phyloP scores from a whole-genome alignment of 768 basidiomycete species.

The Glaciozyma martinii region DNA sequence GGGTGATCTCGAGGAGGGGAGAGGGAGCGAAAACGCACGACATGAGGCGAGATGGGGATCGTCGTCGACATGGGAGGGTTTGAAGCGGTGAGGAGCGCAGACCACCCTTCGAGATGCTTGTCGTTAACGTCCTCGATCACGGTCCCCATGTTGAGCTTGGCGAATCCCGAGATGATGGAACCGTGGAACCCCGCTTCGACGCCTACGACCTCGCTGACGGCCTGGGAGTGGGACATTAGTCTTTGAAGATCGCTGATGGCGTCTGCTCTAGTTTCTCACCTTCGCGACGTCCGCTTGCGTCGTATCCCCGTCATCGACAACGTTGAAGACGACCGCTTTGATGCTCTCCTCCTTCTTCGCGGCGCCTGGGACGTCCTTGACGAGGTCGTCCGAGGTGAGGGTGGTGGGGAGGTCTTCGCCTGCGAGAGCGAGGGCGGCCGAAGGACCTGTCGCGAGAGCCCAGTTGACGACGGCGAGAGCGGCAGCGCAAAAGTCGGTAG shows the following conservation, averaged over 20 bases:
- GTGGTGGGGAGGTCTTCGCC: constrained; percentile 10
- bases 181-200: constrained; percentile 30
- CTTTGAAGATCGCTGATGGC: too few species aligned
- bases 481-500: constrained; percentile 19
- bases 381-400: constrained; percentile 17
- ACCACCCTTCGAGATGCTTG: constrained; percentile 29
- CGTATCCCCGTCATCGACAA: constrained; percentile 25
- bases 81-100: constrained; percentile 20
- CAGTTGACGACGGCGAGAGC: constrained; percentile 14
- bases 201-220: constrained; percentile 19
- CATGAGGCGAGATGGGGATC: constrained; percentile 26
- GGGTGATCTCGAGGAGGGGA: background rate
- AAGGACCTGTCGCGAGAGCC: constrained; percentile 6
- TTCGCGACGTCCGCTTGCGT: constrained; percentile 24
- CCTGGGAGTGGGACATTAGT: too few species aligned
- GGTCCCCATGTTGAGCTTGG: constrained; percentile 28
- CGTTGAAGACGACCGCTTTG: constrained; percentile 23
- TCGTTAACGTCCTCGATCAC: constrained; percentile 31
- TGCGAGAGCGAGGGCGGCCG: constrained; percentile 7
- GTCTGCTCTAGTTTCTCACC: too few species aligned
- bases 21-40: background rate
- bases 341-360: constrained; percentile 16
- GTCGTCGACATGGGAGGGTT: constrained; percentile 22
- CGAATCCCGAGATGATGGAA: constrained; percentile 22
- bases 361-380: constrained; percentile 5